These are phyloP conservation scores for Craterostigma plantagineum DNA, from an alignment of 257 asterid genomes.

Conservation along the genomic window DNA sequence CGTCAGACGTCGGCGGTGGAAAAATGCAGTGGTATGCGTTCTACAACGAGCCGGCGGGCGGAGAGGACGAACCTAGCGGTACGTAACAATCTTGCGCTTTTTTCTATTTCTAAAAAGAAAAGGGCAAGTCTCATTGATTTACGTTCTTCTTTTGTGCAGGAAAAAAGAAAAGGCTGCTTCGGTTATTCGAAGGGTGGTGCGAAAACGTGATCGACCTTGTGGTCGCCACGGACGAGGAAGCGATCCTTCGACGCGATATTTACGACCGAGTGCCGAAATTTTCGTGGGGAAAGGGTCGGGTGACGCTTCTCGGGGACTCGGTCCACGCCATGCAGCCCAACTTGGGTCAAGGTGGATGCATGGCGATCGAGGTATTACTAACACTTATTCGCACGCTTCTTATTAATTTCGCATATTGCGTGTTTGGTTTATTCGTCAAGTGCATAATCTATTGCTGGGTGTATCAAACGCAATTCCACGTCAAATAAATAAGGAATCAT, in stretches of 20 bases:
- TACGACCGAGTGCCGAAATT: conserved; percentile 62
- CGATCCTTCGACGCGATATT: conserved; percentile 85
- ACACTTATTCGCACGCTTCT: too few species aligned
- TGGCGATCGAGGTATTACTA: conserved; percentile 97
- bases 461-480: too few species aligned
- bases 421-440: too few species aligned
- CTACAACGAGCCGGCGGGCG: conserved; percentile 72
- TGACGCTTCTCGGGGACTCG: conserved; percentile 91
- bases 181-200: conserved; percentile 84
- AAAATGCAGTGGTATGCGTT: conserved; percentile 99
- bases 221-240: conserved; percentile 75
- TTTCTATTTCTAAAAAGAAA: conserved; percentile 54
- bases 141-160: conserved; percentile 23
- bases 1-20: conserved; percentile 97
- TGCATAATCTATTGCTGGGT: too few species aligned
- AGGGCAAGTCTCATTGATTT: conserved; percentile 3
- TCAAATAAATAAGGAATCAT: too few species aligned
- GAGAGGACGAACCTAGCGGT: conserved; percentile 49
- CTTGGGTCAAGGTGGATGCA: conserved; percentile 99
- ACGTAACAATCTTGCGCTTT: conserved; percentile 6
- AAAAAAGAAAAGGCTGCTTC: conserved; percentile 59
- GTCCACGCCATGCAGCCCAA: conserved; percentile 99
- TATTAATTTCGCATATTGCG: too few species aligned
- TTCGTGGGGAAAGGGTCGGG: conserved; percentile 90
- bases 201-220: conserved; percentile 74